Conservation (phyloP, 192 early-diverging fungal genomes). For the Coemansia reversa region DNA sequence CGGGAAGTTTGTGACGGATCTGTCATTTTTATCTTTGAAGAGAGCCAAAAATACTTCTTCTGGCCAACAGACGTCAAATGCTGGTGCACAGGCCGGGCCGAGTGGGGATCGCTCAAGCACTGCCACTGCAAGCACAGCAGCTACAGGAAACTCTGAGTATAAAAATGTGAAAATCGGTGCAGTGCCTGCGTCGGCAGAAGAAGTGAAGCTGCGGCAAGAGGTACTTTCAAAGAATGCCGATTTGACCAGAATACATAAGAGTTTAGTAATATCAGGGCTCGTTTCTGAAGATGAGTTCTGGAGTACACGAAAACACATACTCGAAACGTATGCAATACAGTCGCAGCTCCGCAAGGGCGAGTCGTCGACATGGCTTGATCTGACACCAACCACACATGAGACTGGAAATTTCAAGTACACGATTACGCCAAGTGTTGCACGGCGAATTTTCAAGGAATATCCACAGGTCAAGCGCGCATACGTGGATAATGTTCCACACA, state of each 20-base stretch:
- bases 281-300: constrained; percentile 94
- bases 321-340: constrained; percentile 70
- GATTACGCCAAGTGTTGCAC: constrained; percentile 85
- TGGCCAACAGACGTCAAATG: constrained; percentile 3
- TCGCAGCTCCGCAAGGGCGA: constrained; percentile 77
- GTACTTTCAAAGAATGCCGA: constrained; percentile 70
- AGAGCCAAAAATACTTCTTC: constrained; percentile 1
- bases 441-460: constrained; percentile 86
- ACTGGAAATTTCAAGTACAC: constrained; percentile 80
- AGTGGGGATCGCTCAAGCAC: background rate
- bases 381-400: constrained; percentile 65
- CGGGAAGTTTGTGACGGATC: constrained; percentile 41
- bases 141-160: constrained; percentile 22
- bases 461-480: constrained; percentile 85
- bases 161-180: constrained; percentile 48
- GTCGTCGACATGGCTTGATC: constrained; percentile 69
- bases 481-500: constrained; percentile 77
- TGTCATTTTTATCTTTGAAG: constrained; percentile 25
- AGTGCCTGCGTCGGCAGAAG: constrained; percentile 56
- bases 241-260: constrained; percentile 68
- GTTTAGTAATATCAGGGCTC: constrained; percentile 72
- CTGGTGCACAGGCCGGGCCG: background rate
- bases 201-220: constrained; percentile 60
- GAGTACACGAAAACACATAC: constrained; percentile 71
- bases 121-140: constrained; percentile 7